Percentiles rank a stretch among this genome's conserved stretches.
phyloP scores from a whole-genome alignment of 441 rosid genomes.

The Populus hybrid region DNA sequence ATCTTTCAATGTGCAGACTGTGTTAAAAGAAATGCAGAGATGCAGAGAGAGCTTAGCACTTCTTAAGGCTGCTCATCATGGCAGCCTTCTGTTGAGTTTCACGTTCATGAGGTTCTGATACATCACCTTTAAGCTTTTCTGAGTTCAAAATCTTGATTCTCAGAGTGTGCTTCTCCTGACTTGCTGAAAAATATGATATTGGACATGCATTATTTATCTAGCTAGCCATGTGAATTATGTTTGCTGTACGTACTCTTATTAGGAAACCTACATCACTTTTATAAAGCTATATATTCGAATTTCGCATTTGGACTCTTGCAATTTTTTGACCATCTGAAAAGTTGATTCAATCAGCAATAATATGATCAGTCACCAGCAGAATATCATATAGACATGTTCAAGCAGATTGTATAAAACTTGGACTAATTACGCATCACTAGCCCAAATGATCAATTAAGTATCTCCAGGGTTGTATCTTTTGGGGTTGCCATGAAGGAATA shows the following conservation, averaged over 20 bases:
- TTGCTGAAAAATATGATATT: background rate
- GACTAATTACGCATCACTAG: background rate
- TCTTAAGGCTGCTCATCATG: conserved; percentile 11
- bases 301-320: background rate
- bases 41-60: background rate
- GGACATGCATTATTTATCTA: background rate
- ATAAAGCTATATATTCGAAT: background rate
- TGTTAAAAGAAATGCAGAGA: background rate
- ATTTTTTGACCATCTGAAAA: background rate
- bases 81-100: conserved; percentile 28
- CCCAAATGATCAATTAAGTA: background rate
- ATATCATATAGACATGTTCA: background rate
- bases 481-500: background rate
- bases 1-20: background rate
- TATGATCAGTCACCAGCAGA: background rate
- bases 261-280: background rate
- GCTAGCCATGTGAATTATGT: background rate
- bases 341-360: background rate
- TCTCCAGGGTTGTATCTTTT: background rate
- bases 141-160: conserved; percentile 13
- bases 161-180: conserved; percentile 1
- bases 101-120: conserved; percentile 11
- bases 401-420: background rate
- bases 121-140: conserved; percentile 9
- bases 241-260: background rate